Evolutionary conservation across 2,329 filamentous ascomycete genomes (phyloP).

Genomic region (Ascochyta clinopodiicola): DNA sequence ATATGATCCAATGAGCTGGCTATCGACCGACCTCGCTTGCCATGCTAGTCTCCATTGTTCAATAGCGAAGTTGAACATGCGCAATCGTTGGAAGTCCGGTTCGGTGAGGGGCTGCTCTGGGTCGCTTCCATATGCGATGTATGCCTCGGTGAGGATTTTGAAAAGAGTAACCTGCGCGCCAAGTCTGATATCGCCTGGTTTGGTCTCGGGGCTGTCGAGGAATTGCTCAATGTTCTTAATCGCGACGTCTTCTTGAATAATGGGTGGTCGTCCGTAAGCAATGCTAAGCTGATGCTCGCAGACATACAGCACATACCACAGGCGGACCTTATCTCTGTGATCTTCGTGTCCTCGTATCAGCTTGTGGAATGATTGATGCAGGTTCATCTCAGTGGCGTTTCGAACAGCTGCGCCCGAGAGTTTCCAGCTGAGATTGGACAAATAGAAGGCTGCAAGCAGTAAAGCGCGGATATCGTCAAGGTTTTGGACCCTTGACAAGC

Average conservation of each 20-base stretch:
- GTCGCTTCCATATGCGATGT: slow-evolving; percentile 42
- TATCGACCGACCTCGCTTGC: slow-evolving; percentile 43
- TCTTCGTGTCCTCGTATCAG: slow-evolving; percentile 44
- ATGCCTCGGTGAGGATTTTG: slow-evolving; percentile 45
- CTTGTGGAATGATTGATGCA: slow-evolving; percentile 49
- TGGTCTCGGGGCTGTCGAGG: slow-evolving; percentile 36
- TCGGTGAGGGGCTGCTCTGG: slow-evolving; percentile 47
- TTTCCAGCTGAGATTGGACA: slow-evolving; percentile 51
- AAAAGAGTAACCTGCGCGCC: slow-evolving; percentile 42
- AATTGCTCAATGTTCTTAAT: slow-evolving; percentile 48
- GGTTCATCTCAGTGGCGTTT: slow-evolving; percentile 50
- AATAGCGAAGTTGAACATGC: slow-evolving; percentile 52
- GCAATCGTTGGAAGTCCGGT: slow-evolving; percentile 47
- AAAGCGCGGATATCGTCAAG: slow-evolving; percentile 50
- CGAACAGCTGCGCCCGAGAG: slow-evolving; percentile 49
- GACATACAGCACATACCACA: slow-evolving; percentile 51
- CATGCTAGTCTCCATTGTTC: slow-evolving; percentile 52
- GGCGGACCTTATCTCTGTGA: slow-evolving; percentile 45
- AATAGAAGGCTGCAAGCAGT: slow-evolving; percentile 50
- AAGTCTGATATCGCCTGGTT: slow-evolving; percentile 39
- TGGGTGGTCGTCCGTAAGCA: slow-evolving; percentile 51
- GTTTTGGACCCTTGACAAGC: slow-evolving; percentile 45
- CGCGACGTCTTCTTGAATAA: slow-evolving; percentile 48
- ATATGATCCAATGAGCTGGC: slow-evolving; percentile 38
- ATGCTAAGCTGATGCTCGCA: slow-evolving; percentile 52